Evolutionary conservation across 495 filamentous ascomycete species (phyloP), one percentile per base, ranked within the genome.

Genomic region (Immersiella caudata): DNA sequence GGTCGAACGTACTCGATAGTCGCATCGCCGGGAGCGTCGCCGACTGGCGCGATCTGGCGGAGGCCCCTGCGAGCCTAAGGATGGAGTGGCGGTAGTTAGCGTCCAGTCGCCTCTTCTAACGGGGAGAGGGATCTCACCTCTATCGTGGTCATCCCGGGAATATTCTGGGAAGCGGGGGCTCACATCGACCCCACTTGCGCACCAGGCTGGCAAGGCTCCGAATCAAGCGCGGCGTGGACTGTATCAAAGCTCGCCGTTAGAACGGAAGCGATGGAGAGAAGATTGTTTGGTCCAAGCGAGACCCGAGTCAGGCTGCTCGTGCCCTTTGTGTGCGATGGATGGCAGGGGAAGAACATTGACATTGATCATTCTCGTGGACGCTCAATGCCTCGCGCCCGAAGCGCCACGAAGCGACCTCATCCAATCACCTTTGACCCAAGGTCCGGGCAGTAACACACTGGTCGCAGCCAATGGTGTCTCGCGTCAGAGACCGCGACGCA

Each of bases 1-100:
- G 64, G 55, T 57, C 33, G 35, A 35, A 67, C 64, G 24, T 67
- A 67, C 64, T 67, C 64, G 54, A 67, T 60, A 22, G 55, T 67
- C 35, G 64, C 20, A 29, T 67, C 26, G 64, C 60, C 57, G 33
- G 36, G 63, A 26, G 50, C 54, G 26, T 67, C 40, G 35, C 63
- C 11, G 29, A 36, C 21, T 4, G 64, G 64, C 20, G 55, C 20
- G 25, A 67, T 52, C 64, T 50, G 33, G 21, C 64, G 35, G 56
- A 67, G 64, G 20, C 63, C 63, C 63, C 63, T 57, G 52, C 25
- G 52, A 65, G 35, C 64, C 64, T 67, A 60, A 60, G 54, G 64
- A 59, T 35, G 18, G 64, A 50, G 18, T 65, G 49, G 12, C 50
- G 51, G 62, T 51, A 57, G 33, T 65, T 65, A 65, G 62, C 50